Conservation (phyloP, 768 basidiomycete genomes). For the Coprinopsis strossmayeri region DNA sequence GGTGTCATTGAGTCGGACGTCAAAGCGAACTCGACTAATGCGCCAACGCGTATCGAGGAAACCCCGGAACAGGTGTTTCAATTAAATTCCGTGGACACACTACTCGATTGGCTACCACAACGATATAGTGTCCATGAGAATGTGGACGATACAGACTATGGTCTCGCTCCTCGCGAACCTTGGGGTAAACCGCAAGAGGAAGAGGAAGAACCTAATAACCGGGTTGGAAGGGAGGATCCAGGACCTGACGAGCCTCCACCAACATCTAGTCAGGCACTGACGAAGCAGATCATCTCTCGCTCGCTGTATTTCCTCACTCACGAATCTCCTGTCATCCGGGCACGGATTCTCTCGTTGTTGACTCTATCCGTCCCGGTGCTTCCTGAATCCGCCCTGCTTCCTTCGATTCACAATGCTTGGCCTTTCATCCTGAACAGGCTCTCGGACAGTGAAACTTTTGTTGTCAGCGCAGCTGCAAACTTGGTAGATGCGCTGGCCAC, state of each 20-base stretch:
- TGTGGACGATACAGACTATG: constrained; percentile 43
- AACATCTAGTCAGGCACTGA: constrained; percentile 68
- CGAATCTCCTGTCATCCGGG: constrained; percentile 77
- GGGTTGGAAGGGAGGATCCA: constrained; percentile 8
- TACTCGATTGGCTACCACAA: constrained; percentile 62
- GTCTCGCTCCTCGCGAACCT: constrained; percentile 49
- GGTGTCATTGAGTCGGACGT: constrained; percentile 63
- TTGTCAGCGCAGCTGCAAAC: constrained; percentile 68
- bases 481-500: constrained; percentile 67
- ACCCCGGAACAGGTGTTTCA: constrained; percentile 18
- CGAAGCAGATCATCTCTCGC: constrained; percentile 80
- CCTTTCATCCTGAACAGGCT: constrained; percentile 89
- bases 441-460: constrained; percentile 64
- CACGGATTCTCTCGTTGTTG: constrained; percentile 73
- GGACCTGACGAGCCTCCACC: constrained; percentile 39
- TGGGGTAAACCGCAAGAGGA: constrained; percentile 38
- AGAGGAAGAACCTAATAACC: constrained; percentile 17
- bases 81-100: constrained; percentile 34
- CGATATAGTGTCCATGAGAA: constrained; percentile 29
- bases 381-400: constrained; percentile 69
- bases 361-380: constrained; percentile 67
- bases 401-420: constrained; percentile 86
- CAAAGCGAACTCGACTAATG: constrained; percentile 17
- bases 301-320: constrained; percentile 91
- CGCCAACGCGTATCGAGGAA: constrained; percentile 12